Percentiles rank a stretch among this genome's conserved stretches.
Conservation (phyloP, 305 asterid genomes). For the Withania somnifera region DNA sequence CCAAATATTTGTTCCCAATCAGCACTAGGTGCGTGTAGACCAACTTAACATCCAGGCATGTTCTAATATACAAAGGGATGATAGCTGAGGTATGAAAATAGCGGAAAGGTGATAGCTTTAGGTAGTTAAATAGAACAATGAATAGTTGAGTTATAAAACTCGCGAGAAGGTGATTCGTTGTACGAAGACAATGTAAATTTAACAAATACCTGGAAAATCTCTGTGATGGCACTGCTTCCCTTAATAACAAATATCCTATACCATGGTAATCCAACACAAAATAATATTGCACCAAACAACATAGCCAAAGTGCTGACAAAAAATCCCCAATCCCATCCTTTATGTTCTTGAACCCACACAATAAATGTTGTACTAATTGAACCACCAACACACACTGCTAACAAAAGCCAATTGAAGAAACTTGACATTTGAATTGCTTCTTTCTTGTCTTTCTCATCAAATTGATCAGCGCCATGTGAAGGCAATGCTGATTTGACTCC, state of each 20-base stretch:
- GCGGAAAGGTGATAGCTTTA: background rate
- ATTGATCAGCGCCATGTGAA: slow-evolving; percentile 75
- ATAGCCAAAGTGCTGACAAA: slow-evolving; percentile 37
- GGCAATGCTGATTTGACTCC: slow-evolving; percentile 70
- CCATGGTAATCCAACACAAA: slow-evolving; percentile 34
- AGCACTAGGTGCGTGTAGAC: background rate
- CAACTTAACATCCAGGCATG: background rate
- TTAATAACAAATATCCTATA: slow-evolving; percentile 46
- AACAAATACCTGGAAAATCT: slow-evolving; percentile 38
- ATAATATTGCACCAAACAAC: slow-evolving; percentile 30
- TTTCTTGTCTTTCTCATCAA: slow-evolving; percentile 50
- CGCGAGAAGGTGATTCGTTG: background rate
- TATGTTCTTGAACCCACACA: slow-evolving; percentile 67
- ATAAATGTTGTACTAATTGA: slow-evolving; percentile 41
- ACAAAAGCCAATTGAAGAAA: slow-evolving; percentile 58
- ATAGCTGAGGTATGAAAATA: background rate
- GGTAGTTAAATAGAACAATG: no score
- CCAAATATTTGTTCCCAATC: background rate
- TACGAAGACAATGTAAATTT: no score
- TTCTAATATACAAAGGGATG: background rate
- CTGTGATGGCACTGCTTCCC: slow-evolving; percentile 50
- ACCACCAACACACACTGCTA: slow-evolving; percentile 49
- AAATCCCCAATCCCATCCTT: slow-evolving; percentile 69
- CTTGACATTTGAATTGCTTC: slow-evolving; percentile 51
- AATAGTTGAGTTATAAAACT: no score